Base-by-base conservation (phyloP, 495 filamentous ascomycete species). In the Chlorociboria aeruginascens region DNA sequence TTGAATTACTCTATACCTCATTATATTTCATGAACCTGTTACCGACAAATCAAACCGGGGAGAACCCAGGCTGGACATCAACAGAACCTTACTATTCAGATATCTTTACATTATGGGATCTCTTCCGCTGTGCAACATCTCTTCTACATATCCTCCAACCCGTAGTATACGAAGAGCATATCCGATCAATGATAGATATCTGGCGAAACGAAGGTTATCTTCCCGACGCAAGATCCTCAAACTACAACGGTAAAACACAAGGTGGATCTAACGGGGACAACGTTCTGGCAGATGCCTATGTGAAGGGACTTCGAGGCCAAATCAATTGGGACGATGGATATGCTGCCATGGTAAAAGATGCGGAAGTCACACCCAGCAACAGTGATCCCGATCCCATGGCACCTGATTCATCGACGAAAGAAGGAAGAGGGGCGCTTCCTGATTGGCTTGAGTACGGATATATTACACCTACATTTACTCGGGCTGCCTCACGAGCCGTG, bases 211-310 rank as follows among this genome's bases (percentile, higher is more conserved):
- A 82, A 8, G 82, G 81, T 7, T 86, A 73, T 54, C 56, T 81
- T 37, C 78, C 81, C 3, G 79, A 83, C 52, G 76, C 62, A 1
- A 72, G 77, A 13, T 81, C 77, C 6, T 80, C 75, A 8, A 82
- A 85, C 59, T 85, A 72, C 63, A 87, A 85, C 49, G 83, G 83
- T 34, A 68, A 74, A 16, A 72, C 72, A 0, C 83, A 87, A 65
- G 85, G 82, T 3, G 83, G 83, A 8, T 83, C 76, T 4, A 85
- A 85, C 51, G 77, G 74, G 1, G 83, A 87, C 61, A 85, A 82
- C 49, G 68, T 87, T 8, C 70, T 87, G 14, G 83, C 82, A 2
- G 83, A 87, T 55, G 82, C 82, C 2, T 86, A 79, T 49, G 76
- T 86, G 29, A 86, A 86, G 49, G 80, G 81, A 3, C 74, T 87